Conservation (phyloP, 1,284 basidiomycete genomes). For the Cutaneotrichosporon sp. region DNA sequence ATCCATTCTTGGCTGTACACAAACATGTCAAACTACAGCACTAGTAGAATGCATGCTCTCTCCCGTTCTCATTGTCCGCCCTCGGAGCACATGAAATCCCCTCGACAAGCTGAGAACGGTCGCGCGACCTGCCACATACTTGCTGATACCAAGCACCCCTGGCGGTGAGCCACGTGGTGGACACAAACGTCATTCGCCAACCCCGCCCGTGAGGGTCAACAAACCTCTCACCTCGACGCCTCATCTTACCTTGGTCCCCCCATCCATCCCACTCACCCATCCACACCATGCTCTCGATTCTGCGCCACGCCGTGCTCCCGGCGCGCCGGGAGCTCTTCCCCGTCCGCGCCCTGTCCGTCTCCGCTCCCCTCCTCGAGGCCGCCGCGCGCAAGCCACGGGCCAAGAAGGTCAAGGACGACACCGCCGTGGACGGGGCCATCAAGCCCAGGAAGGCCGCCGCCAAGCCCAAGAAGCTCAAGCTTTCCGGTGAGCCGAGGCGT, state of each 20-base stretch:
- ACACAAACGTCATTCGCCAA: not conserved
- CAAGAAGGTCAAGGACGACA: not conserved
- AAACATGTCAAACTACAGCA: too few relatives aligned
- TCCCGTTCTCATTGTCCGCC: too few relatives aligned
- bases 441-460: slow-evolving; percentile 7
- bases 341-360: not conserved
- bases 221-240: not conserved
- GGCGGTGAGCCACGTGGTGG: not conserved
- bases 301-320: not conserved
- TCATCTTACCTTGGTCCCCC: not conserved
- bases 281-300: slow-evolving; percentile 1
- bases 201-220: not conserved
- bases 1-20: too few relatives aligned
- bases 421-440: not conserved
- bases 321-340: not conserved
- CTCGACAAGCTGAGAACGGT: too few relatives aligned
- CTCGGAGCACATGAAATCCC: too few relatives aligned
- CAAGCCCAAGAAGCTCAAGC: slow-evolving; percentile 13
- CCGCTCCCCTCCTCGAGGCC: not conserved
- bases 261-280: not conserved
- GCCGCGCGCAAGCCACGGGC: too few relatives aligned
- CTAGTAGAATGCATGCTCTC: too few relatives aligned
- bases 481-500: not conserved
- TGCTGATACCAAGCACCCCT: too few relatives aligned
- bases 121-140: too few relatives aligned